Evolutionary conservation across 2,329 filamentous ascomycete species (phyloP), one percentile per base, ranked within the genome.

Genomic region (Cadophora sp.): DNA sequence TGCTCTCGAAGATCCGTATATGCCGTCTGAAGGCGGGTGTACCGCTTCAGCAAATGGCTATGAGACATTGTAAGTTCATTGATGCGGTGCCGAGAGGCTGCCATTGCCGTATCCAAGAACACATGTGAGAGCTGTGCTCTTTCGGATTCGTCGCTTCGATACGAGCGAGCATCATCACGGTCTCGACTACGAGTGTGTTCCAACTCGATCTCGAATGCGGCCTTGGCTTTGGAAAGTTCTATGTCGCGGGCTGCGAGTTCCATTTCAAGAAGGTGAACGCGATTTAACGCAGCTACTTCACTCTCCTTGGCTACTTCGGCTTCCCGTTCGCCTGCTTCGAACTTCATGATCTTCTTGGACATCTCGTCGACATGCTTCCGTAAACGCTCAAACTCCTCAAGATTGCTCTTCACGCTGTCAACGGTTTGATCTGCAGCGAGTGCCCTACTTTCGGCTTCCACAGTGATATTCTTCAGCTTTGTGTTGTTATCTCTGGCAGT

Each of bases 361-460:
- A 92, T 80, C 33, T 85, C 83, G 24, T 84, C 81, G 1, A 91
- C 83, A 71, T 91, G 86, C 0, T 80, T 80, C 66, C 84, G 85
- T 18, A 93, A 80, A 41, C 82, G 80, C 67, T 88, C 84, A 56
- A 91, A 79, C 72, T 92, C 88, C 59, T 84, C 83, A 2, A 86
- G 81, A 61, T 87, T 85, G 18, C 85, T 83, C 73, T 91, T 85
- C 41, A 89, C 83, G 13, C 87, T 85, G 72, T 89, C 84, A 71
- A 90, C 81, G 64, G 87, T 86, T 73, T 93, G 89, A 67, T 87
- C 84, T 65, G 85, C 83, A 63, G 83, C 83, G 39, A 91, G 78
- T 73, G 92, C 90, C 67, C 88, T 87, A 6, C 89, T 87, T 78
- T 96, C 92, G 0, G 86, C 87, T 39, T 88, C 86, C 45, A 90